Conservation (phyloP, 805 yeast species). For the Spathaspora girioi region DNA sequence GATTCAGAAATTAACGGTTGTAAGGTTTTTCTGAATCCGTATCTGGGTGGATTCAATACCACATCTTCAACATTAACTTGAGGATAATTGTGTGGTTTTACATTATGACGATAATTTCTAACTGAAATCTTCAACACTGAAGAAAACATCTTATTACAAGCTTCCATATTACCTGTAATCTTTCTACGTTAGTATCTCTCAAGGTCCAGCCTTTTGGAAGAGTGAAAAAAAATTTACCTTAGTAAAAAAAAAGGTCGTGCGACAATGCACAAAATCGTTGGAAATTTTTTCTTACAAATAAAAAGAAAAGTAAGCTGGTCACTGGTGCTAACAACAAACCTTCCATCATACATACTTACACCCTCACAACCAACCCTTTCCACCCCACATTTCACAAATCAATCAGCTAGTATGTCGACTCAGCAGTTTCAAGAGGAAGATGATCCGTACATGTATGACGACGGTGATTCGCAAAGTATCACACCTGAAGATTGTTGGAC, state of each 20-base stretch:
- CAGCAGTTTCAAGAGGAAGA: constrained; percentile 20
- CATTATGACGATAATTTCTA: constrained; percentile 28
- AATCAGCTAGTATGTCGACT: constrained; percentile 7
- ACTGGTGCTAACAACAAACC: background rate
- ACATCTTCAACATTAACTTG: constrained; percentile 38
- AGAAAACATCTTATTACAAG: background rate
- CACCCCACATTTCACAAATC: background rate
- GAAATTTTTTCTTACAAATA: background rate
- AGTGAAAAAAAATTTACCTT: no score
- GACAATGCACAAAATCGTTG: background rate
- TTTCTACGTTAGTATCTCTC: background rate
- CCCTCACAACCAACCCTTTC: background rate
- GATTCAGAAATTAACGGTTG: constrained; percentile 35
- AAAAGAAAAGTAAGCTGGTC: no score
- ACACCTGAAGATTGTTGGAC: constrained; percentile 99
- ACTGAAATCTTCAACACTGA: constrained; percentile 8
- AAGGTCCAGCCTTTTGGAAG: background rate
- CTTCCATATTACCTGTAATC: background rate
- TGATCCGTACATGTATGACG: constrained; percentile 74
- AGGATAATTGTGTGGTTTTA: constrained; percentile 32
- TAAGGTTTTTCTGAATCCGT: constrained; percentile 37
- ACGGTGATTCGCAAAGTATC: constrained; percentile 53
- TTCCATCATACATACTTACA: background rate
- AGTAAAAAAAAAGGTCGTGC: background rate
- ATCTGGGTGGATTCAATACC: constrained; percentile 32